Evolutionary conservation across 148 eudicot species (phyloP), one percentile per base, ranked within the genome.

Genomic region (Diospyros kaki): DNA sequence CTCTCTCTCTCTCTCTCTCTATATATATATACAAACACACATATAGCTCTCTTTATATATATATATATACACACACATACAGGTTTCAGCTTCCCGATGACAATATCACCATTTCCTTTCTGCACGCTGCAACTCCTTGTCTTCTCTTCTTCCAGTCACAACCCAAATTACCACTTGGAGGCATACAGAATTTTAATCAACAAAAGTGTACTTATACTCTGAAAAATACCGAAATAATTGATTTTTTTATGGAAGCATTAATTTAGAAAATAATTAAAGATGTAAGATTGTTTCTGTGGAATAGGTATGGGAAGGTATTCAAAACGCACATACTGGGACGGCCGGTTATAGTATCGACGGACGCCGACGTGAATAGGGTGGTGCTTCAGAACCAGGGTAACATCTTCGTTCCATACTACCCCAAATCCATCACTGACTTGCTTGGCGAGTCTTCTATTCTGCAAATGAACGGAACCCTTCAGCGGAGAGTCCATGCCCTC

Each of bases 241-340:
- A 48, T 48, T 48, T 48, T 48, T 8, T 48, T 48, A 48, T 48
- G 8, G 8, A 4, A 48, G 52, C 8, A 8, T 8, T 48, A 48
- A 4, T 48, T 48, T 48, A 4, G 52, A 48, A 48, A 4, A 4
- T 8, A 48, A 48, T 48, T 48, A 48, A 48, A 8, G 52, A 4
- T 4, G 8, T 48, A 48, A 8, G 8, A 48, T 61, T 42, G 54
- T 40, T 44, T 55, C 40, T 42, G 2, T 42, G 60, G 44, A 60
- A 51, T 65, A 94, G 98, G 86, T 94, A 89, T 43, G 98, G 98
- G 59, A 84, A 83, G 15, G 96, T 94, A 73, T 94, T 94, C 79
- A 90, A 78, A 79, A 94, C 92, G 3, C 90, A 94, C 79, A 68
- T 94, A 40, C 46, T 94, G 67, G 98, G 98, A 39, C 87, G 90